A percentile compares a stretch with the other conserved stretches of the same genome.
Conservation (phyloP, 179 eudicot genomes). For the Vitellaria paradoxa region DNA sequence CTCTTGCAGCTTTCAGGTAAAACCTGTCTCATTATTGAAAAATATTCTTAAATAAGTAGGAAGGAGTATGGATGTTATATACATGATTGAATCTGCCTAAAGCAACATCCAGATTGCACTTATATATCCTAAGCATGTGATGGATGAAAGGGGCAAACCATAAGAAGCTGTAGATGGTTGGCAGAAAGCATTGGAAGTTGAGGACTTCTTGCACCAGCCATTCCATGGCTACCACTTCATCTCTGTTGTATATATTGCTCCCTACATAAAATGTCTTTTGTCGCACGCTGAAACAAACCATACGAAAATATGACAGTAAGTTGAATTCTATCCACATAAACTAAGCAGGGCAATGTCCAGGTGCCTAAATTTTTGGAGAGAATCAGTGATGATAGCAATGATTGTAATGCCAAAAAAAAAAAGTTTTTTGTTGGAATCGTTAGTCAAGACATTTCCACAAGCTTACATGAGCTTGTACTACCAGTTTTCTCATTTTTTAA, state of each 20-base stretch:
- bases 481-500: neutral
- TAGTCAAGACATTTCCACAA: slow-evolving; percentile 2
- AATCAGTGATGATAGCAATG: neutral
- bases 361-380: neutral
- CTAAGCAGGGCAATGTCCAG: neutral
- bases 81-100: neutral
- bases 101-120: neutral
- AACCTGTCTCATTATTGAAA: slow-evolving; percentile 47
- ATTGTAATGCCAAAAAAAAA: neutral
- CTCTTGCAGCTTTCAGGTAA: slow-evolving; percentile 82
- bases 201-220: slow-evolving; percentile 94
- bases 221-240: slow-evolving; percentile 98
- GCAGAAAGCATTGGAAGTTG: slow-evolving; percentile 70
- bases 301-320: neutral
- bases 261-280: slow-evolving; percentile 58
- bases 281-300: slow-evolving; percentile 47
- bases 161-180: slow-evolving; percentile 82
- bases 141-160: slow-evolving; percentile 41
- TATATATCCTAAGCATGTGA: neutral
- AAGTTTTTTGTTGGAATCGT: neutral
- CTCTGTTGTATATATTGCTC: slow-evolving; percentile 49
- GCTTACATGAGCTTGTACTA: neutral
- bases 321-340: neutral
- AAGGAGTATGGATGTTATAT: neutral
- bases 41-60: neutral